Percentiles rank a stretch among this genome's conserved stretches.
phyloP scores from a whole-genome alignment of 1,284 basidiomycete species.

The Cutaneotrichosporon cutaneum region DNA sequence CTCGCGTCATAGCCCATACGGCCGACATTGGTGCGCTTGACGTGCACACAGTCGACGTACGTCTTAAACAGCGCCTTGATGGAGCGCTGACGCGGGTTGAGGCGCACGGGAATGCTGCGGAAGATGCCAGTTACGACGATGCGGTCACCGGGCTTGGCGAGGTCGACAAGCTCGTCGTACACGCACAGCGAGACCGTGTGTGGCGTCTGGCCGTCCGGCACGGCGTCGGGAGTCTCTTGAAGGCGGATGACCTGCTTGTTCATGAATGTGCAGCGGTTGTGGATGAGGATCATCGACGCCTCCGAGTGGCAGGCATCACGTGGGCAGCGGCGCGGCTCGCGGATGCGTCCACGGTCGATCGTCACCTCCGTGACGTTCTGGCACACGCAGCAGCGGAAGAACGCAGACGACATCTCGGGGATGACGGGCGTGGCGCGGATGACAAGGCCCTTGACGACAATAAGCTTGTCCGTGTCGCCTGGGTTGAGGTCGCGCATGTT shows the following conservation, averaged over 20 bases:
- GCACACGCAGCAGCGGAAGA: constrained; percentile 96
- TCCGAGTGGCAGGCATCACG: constrained; percentile 83
- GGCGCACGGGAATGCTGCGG: constrained; percentile 86
- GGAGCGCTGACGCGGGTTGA: constrained; percentile 85
- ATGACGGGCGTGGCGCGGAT: constrained; percentile 97
- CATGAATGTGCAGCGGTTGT: constrained; percentile 94
- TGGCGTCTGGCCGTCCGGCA: constrained; percentile 96
- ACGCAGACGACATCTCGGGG: constrained; percentile 95
- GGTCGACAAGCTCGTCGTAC: constrained; percentile 95
- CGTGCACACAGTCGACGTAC: constrained; percentile 91
- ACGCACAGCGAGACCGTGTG: constrained; percentile 94
- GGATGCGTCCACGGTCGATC: constrained; percentile 93
- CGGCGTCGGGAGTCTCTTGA: constrained; percentile 96
- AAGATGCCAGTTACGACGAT: constrained; percentile 91
- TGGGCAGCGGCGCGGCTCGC: constrained; percentile 86
- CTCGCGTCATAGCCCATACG: constrained; percentile 76
- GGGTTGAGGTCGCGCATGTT: constrained; percentile 93
- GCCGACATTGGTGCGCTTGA: constrained; percentile 70
- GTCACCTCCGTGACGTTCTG: constrained; percentile 92
- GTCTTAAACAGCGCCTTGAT: constrained; percentile 96
- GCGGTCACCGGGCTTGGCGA: constrained; percentile 91
- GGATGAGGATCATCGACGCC: constrained; percentile 90
- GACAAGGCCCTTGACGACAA: constrained; percentile 92
- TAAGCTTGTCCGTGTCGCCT: constrained; percentile 91
- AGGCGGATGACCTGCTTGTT: constrained; percentile 93